Conservation (phyloP, 2,329 filamentous ascomycete genomes). For the Fusarium oligoseptatum region DNA sequence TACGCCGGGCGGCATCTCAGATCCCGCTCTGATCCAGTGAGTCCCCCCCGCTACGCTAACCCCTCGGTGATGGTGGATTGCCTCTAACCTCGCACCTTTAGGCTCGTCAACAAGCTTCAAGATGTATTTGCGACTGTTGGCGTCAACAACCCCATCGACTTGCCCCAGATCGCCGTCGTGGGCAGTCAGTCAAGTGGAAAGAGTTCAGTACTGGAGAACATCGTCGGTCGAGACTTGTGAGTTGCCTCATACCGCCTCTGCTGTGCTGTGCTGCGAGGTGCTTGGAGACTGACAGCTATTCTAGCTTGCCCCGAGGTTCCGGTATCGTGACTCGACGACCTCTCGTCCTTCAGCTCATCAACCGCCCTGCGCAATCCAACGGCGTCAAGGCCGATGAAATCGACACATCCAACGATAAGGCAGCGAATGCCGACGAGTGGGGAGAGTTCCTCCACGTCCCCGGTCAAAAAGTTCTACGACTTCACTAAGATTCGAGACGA, state of each 20-base stretch:
- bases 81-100: slow-evolving; percentile 50
- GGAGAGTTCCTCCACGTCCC: slow-evolving; percentile 98
- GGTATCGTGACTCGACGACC: slow-evolving; percentile 97
- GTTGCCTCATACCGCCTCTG: slow-evolving; percentile 53
- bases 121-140: slow-evolving; percentile 99
- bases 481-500: slow-evolving; percentile 99
- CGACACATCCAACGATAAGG: slow-evolving; percentile 79
- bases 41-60: slow-evolving; percentile 35
- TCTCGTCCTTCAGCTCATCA: slow-evolving; percentile 97
- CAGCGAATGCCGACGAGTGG: slow-evolving; percentile 95
- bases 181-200: slow-evolving; percentile 99
- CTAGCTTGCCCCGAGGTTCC: slow-evolving; percentile 92
- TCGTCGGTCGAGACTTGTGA: slow-evolving; percentile 98
- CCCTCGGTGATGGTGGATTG: slow-evolving; percentile 27
- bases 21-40: slow-evolving; percentile 76
- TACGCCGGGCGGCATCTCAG: slow-evolving; percentile 71
- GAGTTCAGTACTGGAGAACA: slow-evolving; percentile 98
- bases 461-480: slow-evolving; percentile 95
- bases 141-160: slow-evolving; percentile 98
- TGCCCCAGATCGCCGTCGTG: slow-evolving; percentile 97
- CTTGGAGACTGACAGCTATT: slow-evolving; percentile 28
- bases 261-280: slow-evolving; percentile 9
- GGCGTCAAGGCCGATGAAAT: slow-evolving; percentile 77
- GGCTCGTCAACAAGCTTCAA: slow-evolving; percentile 97
- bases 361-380: slow-evolving; percentile 82